Evolutionary conservation across 208 protist genomes (phyloP).

Genomic region (Leishmania tarentolae): DNA sequence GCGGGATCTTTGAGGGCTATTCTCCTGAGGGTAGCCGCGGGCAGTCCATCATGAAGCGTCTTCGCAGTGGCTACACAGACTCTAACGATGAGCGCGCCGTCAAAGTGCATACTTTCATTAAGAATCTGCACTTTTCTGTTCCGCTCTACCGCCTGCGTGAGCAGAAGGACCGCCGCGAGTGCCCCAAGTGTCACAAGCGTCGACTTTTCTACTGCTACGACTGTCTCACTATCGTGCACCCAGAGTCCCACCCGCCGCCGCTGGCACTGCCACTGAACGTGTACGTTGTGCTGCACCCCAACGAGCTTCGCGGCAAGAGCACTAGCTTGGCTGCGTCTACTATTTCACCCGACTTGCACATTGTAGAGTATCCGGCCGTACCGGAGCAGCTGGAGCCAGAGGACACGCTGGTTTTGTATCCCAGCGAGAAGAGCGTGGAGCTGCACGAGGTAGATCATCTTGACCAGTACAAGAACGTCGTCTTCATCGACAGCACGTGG

Average conservation of each 20-base stretch:
- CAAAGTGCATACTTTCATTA: slow-evolving; percentile 74
- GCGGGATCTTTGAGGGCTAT: not conserved
- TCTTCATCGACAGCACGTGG: slow-evolving; percentile 96
- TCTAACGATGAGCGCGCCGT: slow-evolving; percentile 50
- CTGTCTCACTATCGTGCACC: slow-evolving; percentile 82
- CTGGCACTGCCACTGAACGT: slow-evolving; percentile 81
- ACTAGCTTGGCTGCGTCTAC: slow-evolving; percentile 92
- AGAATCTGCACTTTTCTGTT: slow-evolving; percentile 67
- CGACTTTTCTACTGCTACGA: slow-evolving; percentile 91
- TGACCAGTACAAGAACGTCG: slow-evolving; percentile 78
- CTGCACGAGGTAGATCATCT: slow-evolving; percentile 72
- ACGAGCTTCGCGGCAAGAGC: slow-evolving; percentile 91
- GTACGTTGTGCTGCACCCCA: slow-evolving; percentile 88
- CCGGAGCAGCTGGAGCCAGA: slow-evolving; percentile 61
- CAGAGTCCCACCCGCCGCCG: slow-evolving; percentile 79
- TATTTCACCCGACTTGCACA: slow-evolving; percentile 86
- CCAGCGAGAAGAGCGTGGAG: slow-evolving; percentile 73
- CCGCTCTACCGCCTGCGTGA: slow-evolving; percentile 65
- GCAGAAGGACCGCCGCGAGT: slow-evolving; percentile 61
- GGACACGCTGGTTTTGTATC: slow-evolving; percentile 87
- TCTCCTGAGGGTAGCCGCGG: not conserved
- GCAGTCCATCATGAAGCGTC: slow-evolving; percentile 60
- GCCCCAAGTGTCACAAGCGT: slow-evolving; percentile 75
- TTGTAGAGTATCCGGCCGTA: slow-evolving; percentile 74
- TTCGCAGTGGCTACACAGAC: slow-evolving; percentile 65